Base-by-base conservation (phyloP, 139 green algal species). In the Spirogloea muscicola region DNA sequence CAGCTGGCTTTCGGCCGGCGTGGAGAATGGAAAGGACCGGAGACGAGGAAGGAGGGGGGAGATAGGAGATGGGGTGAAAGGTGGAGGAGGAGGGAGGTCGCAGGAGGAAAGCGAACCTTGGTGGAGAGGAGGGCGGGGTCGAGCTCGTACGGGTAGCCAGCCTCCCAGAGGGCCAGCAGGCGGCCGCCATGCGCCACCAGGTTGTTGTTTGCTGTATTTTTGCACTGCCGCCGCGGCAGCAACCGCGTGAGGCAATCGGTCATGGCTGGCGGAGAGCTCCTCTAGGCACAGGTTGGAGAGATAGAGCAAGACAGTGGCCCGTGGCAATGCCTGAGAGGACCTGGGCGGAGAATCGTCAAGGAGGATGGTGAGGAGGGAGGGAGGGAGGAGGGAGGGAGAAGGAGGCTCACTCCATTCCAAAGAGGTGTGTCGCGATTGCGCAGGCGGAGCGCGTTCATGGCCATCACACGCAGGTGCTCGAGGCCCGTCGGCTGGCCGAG, bases 81-180 rank as follows among this genome's bases (percentile, higher is more conserved):
- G 10, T n/a, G n/a, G n/a, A n/a, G n/a, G n/a, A n/a, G n/a, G n/a
- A n/a, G n/a, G n/a, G n/a, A n/a, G n/a, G n/a, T n/a, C n/a, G n/a
- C n/a, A n/a, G n/a, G n/a, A n/a, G 36, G 46, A 21, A 21, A 55
- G n/a, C 21, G 10, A 29, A 71, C 62, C 44, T 37, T 71, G n/a
- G 62, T 68, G 49, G 57, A n/a, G 13, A 67, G 43, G 10, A 25
- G 21, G 3, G 27, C 34, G 0, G 41, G 44, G 57, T 46, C n/a
- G 18, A 88, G 38, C 25, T 34, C 69, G 55, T 91, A 91, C 5
- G 90, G 90, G 48, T 89, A 44, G 65, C 90, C 87, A 2, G 84
- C 89, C 68, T 95, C 90, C 43, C 92, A 80, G 33, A 96, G 79
- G 2, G 88, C 83, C 73, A 95, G 83, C 49, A 96, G 80, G 25